These are phyloP conservation scores for Dactylellina leptospora DNA, from an alignment of 2,329 filamentous ascomycete genomes.

Conservation along the genomic window DNA sequence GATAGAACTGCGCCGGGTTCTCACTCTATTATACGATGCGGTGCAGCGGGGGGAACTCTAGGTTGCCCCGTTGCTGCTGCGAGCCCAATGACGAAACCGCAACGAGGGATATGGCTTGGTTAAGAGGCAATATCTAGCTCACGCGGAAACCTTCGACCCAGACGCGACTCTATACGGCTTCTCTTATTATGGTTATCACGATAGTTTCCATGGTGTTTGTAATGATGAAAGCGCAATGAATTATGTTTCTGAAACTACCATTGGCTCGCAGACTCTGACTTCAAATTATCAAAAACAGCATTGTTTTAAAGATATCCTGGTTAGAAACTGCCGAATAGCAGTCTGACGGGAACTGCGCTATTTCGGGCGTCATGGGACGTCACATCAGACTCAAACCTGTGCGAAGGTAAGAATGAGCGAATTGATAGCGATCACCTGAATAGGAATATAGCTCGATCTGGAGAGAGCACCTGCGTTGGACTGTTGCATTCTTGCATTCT, in stretches of 20 bases:
- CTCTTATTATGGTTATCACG: not conserved
- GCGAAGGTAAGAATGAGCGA: constrained; percentile 6
- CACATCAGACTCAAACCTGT: constrained; percentile 18
- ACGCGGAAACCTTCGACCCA: constrained; percentile 7
- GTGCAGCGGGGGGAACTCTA: no score
- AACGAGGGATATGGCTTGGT: constrained; percentile 18
- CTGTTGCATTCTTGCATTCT: constrained; percentile 39
- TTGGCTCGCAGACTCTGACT: no score
- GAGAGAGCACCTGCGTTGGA: constrained; percentile 16
- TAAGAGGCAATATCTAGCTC: constrained; percentile 28
- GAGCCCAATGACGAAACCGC: constrained; percentile 31
- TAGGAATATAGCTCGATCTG: not conserved
- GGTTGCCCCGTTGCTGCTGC: no score
- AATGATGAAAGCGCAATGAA: not conserved
- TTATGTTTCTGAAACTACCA: not conserved
- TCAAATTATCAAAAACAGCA: no score
- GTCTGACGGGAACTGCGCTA: no score
- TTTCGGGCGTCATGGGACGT: constrained; percentile 13
- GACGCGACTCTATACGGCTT: not conserved
- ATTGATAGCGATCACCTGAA: constrained; percentile 21
- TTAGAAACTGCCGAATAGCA: no score
- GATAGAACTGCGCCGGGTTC: no score
- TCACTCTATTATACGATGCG: no score
- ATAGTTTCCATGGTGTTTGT: not conserved
- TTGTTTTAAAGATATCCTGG: no score